These are phyloP conservation scores for Drechslerella stenobrocha DNA, from an alignment of 2,329 filamentous ascomycete genomes.

Conservation along the genomic window DNA sequence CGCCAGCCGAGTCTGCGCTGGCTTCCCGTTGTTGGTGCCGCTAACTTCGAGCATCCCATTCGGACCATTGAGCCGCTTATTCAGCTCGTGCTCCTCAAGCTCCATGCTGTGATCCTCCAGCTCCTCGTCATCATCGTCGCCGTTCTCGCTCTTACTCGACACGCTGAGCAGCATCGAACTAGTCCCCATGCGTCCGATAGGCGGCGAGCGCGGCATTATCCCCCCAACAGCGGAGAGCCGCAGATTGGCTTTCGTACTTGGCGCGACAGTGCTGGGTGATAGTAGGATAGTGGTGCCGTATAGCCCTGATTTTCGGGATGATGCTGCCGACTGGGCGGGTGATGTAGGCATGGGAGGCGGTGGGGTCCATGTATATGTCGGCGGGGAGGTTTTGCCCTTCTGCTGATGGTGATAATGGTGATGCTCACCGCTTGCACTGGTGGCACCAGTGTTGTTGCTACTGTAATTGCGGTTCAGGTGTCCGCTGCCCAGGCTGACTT, in stretches of 20 bases:
- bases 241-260: constrained; percentile 37
- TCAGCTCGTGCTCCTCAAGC: constrained; percentile 22
- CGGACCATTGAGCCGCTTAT: constrained; percentile 11
- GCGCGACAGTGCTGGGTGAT: constrained; percentile 37
- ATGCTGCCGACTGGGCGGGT: constrained; percentile 9
- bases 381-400: constrained; percentile 36
- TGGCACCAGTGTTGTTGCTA: constrained; percentile 14
- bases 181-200: constrained; percentile 33
- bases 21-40: constrained; percentile 14
- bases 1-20: background rate
- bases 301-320: constrained; percentile 21
- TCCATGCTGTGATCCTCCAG: constrained; percentile 14
- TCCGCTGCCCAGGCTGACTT: constrained; percentile 13
- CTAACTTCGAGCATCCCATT: constrained; percentile 3
- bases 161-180: constrained; percentile 43
- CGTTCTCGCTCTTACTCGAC: constrained; percentile 40
- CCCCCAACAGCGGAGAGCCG: constrained; percentile 40
- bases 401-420: constrained; percentile 14
- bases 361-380: constrained; percentile 32
- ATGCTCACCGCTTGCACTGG: no score
- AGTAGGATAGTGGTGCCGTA: constrained; percentile 39
- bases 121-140: constrained; percentile 27
- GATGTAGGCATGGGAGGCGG: constrained; percentile 31
- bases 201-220: constrained; percentile 29
- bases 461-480: constrained; percentile 3